Conservation (phyloP, 2,329 filamentous ascomycete genomes). For the Westerdykella ornata region DNA sequence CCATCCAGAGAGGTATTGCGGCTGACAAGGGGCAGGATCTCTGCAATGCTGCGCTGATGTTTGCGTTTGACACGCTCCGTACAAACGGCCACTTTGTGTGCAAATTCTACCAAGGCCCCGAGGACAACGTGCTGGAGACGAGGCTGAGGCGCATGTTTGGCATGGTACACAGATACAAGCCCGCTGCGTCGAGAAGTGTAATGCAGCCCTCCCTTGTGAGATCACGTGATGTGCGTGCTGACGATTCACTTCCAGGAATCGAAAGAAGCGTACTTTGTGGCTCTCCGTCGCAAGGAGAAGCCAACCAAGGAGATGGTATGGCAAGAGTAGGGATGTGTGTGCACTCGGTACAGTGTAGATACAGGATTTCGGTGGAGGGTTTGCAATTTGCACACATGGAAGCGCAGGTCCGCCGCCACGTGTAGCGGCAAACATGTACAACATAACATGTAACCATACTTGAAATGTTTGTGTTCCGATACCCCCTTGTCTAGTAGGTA, state of each 20-base stretch:
- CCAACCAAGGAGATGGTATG: conserved; percentile 44
- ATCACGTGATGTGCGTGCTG: neutral
- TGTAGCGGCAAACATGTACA: too few relatives aligned
- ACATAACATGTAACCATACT: too few relatives aligned
- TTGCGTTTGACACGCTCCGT: conserved; percentile 77
- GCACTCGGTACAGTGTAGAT: neutral
- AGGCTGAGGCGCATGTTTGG: conserved; percentile 69
- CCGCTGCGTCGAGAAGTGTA: conserved; percentile 81
- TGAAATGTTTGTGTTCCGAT: too few relatives aligned
- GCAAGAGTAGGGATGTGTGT: conserved; percentile 16
- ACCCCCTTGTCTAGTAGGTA: too few relatives aligned
- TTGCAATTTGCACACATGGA: too few relatives aligned
- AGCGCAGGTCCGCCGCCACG: too few relatives aligned
- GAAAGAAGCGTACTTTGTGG: conserved; percentile 81
- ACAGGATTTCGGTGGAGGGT: too few relatives aligned
- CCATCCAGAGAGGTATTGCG: neutral
- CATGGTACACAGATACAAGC: conserved; percentile 81
- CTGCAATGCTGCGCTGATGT: conserved; percentile 75
- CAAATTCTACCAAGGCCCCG: conserved; percentile 91
- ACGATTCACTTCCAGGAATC: conserved; percentile 54
- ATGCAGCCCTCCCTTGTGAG: neutral
- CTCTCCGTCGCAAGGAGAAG: conserved; percentile 58
- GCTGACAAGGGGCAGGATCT: conserved; percentile 60
- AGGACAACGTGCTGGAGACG: conserved; percentile 73
- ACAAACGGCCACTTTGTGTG: conserved; percentile 85